phyloP scores from a whole-genome alignment of 148 eudicot genomes.

The Polygonum maritimum region DNA sequence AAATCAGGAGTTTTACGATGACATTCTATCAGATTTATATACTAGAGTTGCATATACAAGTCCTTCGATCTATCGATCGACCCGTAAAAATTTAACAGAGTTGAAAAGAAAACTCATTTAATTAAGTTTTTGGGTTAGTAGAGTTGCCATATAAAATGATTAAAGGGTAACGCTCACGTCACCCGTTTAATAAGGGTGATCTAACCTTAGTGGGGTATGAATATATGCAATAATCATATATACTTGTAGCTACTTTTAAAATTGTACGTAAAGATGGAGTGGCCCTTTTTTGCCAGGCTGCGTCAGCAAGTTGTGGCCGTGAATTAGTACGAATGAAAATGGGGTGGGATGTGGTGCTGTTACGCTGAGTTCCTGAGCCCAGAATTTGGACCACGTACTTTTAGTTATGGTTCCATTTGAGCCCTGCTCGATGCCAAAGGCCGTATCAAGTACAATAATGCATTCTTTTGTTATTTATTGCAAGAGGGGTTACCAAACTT shows the following conservation, averaged over 20 bases:
- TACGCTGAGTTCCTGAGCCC: not conserved
- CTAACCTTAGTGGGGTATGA: not conserved
- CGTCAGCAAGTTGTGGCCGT: slow-evolving; percentile 1
- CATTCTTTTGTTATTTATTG: not conserved
- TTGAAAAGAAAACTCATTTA: too few relatives aligned
- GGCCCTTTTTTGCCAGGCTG: slow-evolving; percentile 4
- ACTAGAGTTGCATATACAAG: too few relatives aligned
- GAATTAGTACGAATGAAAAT: not conserved
- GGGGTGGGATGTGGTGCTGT: not conserved
- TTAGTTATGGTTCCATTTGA: not conserved
- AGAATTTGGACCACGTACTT: not conserved
- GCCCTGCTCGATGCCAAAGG: slow-evolving; percentile 2
- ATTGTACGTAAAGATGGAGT: not conserved
- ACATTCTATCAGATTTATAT: too few relatives aligned
- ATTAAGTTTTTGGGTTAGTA: too few relatives aligned
- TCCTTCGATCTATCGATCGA: too few relatives aligned
- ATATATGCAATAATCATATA: too few relatives aligned
- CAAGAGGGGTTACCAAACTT: not conserved
- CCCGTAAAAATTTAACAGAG: too few relatives aligned
- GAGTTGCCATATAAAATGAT: too few relatives aligned
- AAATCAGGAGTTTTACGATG: too few relatives aligned
- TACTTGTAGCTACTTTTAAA: too few relatives aligned
- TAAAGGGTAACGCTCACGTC: too few relatives aligned
- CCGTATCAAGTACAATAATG: not conserved
- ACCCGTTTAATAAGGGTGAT: too few relatives aligned